Evolutionary conservation across 139 green algal genomes (phyloP).

Genomic region (Micractinium sp.): DNA sequence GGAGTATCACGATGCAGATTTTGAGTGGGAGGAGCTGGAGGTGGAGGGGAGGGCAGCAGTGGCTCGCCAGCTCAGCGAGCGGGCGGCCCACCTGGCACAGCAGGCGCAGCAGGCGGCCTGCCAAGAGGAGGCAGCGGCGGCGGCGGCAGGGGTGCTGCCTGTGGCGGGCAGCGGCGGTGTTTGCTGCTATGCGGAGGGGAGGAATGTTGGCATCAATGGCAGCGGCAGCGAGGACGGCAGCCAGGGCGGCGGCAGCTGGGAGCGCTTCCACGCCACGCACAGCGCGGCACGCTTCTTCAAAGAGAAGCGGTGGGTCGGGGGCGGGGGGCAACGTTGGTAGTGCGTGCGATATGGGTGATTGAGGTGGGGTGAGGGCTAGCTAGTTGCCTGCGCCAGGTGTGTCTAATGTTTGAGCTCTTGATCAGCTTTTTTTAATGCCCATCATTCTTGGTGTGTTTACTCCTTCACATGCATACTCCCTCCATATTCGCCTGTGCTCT

Average conservation of each 20-base stretch:
- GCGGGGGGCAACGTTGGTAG: neutral
- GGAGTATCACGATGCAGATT: slow-evolving; percentile 72
- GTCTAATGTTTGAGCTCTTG: too few species aligned
- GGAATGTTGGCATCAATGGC: neutral
- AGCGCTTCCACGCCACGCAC: slow-evolving; percentile 67
- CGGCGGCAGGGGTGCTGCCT: neutral
- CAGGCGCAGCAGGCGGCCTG: neutral
- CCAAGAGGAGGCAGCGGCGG: neutral
- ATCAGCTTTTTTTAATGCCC: too few species aligned
- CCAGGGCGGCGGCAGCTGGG: slow-evolving; percentile 55
- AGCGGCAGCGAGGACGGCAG: neutral
- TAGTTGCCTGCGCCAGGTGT: too few species aligned
- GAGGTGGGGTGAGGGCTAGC: too few species aligned
- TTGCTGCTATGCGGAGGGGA: too few species aligned
- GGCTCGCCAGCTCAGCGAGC: slow-evolving; percentile 33
- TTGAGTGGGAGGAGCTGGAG: slow-evolving; percentile 59
- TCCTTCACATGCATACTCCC: too few species aligned
- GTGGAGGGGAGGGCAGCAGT: slow-evolving; percentile 45
- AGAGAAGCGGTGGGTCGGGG: slow-evolving; percentile 51
- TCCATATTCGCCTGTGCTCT: neutral
- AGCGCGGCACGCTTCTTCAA: slow-evolving; percentile 76
- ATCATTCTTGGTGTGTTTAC: too few species aligned
- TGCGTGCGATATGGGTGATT: neutral
- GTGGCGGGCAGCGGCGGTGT: neutral
- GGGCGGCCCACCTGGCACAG: neutral